Conservation (phyloP, 208 protist genomes). For the Eutreptiella sp. region DNA sequence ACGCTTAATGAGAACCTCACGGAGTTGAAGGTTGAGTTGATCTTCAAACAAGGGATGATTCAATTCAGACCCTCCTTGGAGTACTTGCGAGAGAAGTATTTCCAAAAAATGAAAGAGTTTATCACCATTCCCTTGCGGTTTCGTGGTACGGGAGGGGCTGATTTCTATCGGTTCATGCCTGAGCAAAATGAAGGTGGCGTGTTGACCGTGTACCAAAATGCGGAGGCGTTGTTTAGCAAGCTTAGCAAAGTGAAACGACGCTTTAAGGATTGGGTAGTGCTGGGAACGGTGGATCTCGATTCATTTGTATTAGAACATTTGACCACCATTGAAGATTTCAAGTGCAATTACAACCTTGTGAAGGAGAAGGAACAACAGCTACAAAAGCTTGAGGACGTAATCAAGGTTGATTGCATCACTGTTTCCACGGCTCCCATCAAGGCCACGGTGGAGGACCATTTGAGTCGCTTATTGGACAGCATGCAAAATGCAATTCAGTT, state of each 20-base stretch:
- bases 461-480: conserved; percentile 73
- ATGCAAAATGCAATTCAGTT: conserved; percentile 70
- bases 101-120: conserved; percentile 86
- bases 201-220: conserved; percentile 80
- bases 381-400: conserved; percentile 79
- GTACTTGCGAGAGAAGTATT: conserved; percentile 81
- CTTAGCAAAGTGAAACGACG: conserved; percentile 68
- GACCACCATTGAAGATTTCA: conserved; percentile 85
- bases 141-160: conserved; percentile 63
- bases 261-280: conserved; percentile 76
- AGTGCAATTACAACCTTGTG: conserved; percentile 85
- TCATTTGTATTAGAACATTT: conserved; percentile 72
- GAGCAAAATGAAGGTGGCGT: conserved; percentile 74
- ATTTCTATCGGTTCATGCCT: conserved; percentile 79
- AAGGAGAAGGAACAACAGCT: conserved; percentile 90
- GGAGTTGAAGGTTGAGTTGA: conserved; percentile 81
- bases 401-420: conserved; percentile 86
- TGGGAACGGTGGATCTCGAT: conserved; percentile 76
- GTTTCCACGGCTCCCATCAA: conserved; percentile 86
- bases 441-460: conserved; percentile 81
- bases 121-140: conserved; percentile 85
- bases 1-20: conserved; percentile 78
- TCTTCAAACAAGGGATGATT: conserved; percentile 81
- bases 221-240: conserved; percentile 75
- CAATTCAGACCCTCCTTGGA: conserved; percentile 86